Percentiles rank a stretch among this genome's conserved stretches.
phyloP scores from a whole-genome alignment of 495 filamentous ascomycete species.

The Xylaria cubensis region DNA sequence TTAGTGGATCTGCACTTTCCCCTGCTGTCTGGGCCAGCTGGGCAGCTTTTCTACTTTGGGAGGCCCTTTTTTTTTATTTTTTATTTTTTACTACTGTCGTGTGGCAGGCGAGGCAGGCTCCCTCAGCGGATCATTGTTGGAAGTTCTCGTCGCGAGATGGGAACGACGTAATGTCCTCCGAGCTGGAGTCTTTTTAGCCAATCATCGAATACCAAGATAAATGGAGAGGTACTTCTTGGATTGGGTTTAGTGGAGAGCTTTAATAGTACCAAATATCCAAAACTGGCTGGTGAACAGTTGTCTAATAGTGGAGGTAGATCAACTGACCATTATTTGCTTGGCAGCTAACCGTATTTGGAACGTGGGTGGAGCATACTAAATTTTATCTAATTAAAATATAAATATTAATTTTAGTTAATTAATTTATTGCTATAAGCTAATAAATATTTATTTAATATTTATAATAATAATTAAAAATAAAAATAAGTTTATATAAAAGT shows the following conservation, averaged over 20 bases:
- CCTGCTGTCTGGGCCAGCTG: constrained; percentile 5
- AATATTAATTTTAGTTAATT: no score
- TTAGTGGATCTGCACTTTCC: background rate
- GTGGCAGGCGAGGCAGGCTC: background rate
- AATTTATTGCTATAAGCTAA: no score
- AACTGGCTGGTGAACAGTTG: background rate
- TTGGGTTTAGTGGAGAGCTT: background rate
- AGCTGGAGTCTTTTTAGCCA: constrained; percentile 3
- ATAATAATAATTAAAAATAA: no score
- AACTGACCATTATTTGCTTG: no score
- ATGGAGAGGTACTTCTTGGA: constrained; percentile 13
- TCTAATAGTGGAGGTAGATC: no score
- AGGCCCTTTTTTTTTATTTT: background rate
- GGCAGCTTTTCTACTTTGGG: background rate
- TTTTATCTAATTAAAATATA: no score
- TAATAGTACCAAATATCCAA: background rate
- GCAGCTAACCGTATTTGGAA: no score
- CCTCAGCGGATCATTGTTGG: background rate
- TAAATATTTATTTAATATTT: no score
- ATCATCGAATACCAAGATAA: background rate
- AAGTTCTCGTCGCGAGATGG: background rate
- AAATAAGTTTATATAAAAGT: no score
- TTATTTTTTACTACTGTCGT: background rate
- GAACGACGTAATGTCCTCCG: constrained; percentile 17
- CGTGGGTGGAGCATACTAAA: no score